Evolutionary conservation across 352 stramenopile species (phyloP), one percentile per base, ranked within the genome.

Genomic region (Pythium utonaiense): DNA sequence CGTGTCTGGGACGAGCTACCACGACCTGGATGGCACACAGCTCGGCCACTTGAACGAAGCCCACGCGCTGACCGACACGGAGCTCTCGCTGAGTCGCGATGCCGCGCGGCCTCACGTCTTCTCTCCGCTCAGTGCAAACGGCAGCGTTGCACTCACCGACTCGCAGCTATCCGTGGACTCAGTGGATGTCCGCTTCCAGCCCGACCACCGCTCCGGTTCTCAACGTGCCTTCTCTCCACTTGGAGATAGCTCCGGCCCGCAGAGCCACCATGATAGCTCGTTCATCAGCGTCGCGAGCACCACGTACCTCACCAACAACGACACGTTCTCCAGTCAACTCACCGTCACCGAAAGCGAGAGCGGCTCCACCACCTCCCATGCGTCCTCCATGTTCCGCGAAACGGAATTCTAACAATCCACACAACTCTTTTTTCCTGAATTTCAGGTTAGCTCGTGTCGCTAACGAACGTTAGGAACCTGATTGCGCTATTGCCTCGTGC

Each of bases 1-100:
- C 9, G 65, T 74, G 27, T 74, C 75, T 2, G 66, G 70, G 2
- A 57, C 53, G 24, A 77, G 70, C 56, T 88, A 88, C 52, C 70
- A 76, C 60, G 80, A 69, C 24, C 71, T 78, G 51, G 58, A 24
- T 61, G 66, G 40, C 49, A 56, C 53, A n/a, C 34, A 42, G 48
- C 57, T 56, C 52, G 69, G 66, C 31, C 54, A 69, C 42, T 28
- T 69, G 62, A 59, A 63, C 67, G 61, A 28, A 7, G 55, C 40
- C 31, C 33, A 56, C 42, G 77, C 66, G 8, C 42, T 83, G 19
- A 77, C 62, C 34, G 73, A 75, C 47, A 81, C 73, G 6, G 76
- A 84, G 47, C 57, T 83, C 3, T 71, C 67, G 24, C 50, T 67
- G 31, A 55, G 54, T 34, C 14, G 50, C n/a, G 61, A 73, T 56